These are phyloP conservation scores for Knufia petricola DNA, from an alignment of 2,329 filamentous ascomycete genomes.

Conservation along the genomic window DNA sequence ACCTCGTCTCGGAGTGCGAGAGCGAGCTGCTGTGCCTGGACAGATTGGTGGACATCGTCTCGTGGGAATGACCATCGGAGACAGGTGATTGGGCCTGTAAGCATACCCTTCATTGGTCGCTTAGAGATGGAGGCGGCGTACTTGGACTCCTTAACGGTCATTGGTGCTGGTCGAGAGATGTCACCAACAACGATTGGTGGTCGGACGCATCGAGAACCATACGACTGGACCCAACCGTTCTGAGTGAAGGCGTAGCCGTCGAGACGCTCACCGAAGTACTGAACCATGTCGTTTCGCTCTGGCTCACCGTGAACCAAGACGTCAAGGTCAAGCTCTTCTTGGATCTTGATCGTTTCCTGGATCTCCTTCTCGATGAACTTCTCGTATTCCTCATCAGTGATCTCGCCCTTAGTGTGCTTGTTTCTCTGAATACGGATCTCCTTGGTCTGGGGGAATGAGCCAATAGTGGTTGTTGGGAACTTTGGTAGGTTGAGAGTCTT, in stretches of 20 bases:
- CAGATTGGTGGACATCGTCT: constrained; percentile 98
- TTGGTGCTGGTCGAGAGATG: constrained; percentile 89
- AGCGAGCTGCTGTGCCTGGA: constrained; percentile 97
- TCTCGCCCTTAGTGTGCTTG: constrained; percentile 98
- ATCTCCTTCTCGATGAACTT: constrained; percentile 99
- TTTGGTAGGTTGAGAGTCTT: constrained; percentile 85
- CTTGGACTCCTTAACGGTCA: constrained; percentile 99
- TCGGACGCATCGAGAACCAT: constrained; percentile 95
- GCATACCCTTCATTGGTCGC: constrained; percentile 99
- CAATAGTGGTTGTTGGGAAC: constrained; percentile 98
- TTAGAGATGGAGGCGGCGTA: constrained; percentile 91
- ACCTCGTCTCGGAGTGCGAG: constrained; percentile 98
- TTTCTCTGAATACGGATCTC: constrained; percentile 94
- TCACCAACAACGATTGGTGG: constrained; percentile 98
- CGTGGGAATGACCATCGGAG: constrained; percentile 99
- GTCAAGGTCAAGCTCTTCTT: constrained; percentile 95
- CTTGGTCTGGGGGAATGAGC: constrained; percentile 98
- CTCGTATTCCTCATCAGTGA: constrained; percentile 85
- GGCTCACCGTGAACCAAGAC: constrained; percentile 98
- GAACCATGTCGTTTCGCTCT: constrained; percentile 99
- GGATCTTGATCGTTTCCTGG: constrained; percentile 84
- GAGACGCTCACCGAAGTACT: constrained; percentile 98
- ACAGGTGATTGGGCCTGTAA: constrained; percentile 97
- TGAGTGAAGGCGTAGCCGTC: constrained; percentile 98
- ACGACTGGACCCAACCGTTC: constrained; percentile 96